These are phyloP conservation scores for Pseudotsuga menziesii DNA, from an alignment of 75 land plant species.

Conservation along the genomic window DNA sequence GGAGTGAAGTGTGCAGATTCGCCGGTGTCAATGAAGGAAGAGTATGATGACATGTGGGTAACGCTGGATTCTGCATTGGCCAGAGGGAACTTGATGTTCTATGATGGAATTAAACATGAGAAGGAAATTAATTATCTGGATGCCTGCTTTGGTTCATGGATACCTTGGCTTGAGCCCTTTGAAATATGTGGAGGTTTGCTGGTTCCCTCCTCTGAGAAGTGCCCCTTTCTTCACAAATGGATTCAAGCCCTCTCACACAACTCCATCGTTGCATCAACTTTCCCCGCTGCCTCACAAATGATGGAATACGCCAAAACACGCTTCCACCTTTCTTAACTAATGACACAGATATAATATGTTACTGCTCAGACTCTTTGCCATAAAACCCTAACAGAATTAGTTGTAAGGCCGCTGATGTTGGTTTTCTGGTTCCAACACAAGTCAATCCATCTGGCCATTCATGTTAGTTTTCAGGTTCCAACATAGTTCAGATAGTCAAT, in stretches of 20 bases:
- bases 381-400: too few species aligned
- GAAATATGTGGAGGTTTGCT: background rate
- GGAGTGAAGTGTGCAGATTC: conserved; percentile 1
- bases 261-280: background rate
- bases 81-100: background rate
- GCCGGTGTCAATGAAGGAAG: background rate
- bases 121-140: background rate
- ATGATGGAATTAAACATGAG: background rate
- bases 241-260: background rate
- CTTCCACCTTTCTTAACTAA: background rate
- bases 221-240: conserved; percentile 4
- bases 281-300: background rate
- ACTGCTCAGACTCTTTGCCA: background rate
- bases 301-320: background rate
- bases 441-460: too few species aligned
- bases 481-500: too few species aligned
- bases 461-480: too few species aligned
- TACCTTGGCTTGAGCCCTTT: background rate
- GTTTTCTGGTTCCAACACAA: too few species aligned
- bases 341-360: background rate
- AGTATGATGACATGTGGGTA: background rate
- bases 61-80: background rate
- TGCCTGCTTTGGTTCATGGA: background rate
- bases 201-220: background rate
- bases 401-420: too few species aligned